Evolutionary conservation across 129 eudicot genomes (phyloP), one percentile per base, ranked within the genome.

Genomic region (Artemisia argyi): DNA sequence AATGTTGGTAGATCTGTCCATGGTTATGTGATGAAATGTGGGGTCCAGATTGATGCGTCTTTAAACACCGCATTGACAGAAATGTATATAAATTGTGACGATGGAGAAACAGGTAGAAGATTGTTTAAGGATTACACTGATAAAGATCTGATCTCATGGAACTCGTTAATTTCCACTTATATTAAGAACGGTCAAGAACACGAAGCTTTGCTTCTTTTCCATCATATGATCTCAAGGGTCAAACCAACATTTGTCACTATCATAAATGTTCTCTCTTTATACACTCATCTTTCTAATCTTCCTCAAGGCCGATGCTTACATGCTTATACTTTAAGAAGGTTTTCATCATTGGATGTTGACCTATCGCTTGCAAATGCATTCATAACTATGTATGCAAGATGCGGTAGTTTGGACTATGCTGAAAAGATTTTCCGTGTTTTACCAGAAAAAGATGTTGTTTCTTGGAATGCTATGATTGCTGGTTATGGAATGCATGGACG

Each of bases 331-430:
- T 52, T 79, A 68, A 69, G 89, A 63, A 69, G 83, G 61, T 69
- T 72, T 16, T 67, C 63, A 22, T 77, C 68, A 0, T 39, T 79
- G 22, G 77, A 82, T 61, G 69, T 50, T 55, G 82, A 84, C 48
- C 66, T 84, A 53, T 51, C 81, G 19, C 82, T 87, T 53, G 82
- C 54, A n/a, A 86, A 86, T 79, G 80, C 92, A 19, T 72, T 86
- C 65, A 58, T 86, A 72, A 81, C 86, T 50, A 81, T 86, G 92
- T 86, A 86, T 75, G 86, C 84, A 49, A 86, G 86, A 73, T 86
- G 92, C 73, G 92, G 92, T 62, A 75, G 73, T 18, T 75, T 86
- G 82, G 63, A 81, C 28, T 83, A 78, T 59, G 86, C 86, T 16
- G 81, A 86, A 70, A 81, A 65, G 8, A 65, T 86, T 9, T 86